Base-by-base conservation (phyloP, 805 yeast genomes). In the Maudiozyma serrabonitensis region DNA sequence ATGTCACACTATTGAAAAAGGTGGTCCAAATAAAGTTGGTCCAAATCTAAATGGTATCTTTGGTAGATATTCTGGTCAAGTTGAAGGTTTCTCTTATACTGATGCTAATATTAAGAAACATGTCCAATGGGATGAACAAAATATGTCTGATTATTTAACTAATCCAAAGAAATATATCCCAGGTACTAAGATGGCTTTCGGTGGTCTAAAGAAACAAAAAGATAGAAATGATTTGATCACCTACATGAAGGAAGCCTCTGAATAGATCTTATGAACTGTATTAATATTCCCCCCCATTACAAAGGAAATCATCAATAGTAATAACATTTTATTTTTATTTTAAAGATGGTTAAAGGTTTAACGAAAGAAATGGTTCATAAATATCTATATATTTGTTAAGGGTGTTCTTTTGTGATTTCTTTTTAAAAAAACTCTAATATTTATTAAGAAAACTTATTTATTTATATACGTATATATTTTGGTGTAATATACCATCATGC, bases 151-250 rank as follows among this genome's bases (percentile, higher is more conserved):
- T 73, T 93, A 93, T 84, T 81, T 93, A 74, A 95, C 86, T 76
- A 93, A 93, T 86, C 99, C 99, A 78, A 93, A 93, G 95, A 93
- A 93, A 80, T 93, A 89, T 80, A 89, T 93, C 63, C 99, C 99
- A 72, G 99, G 99, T 74, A 93, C 98, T 79, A 93, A 93, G 87
- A 93, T 93, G 99, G 98, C 99, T 59, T 93, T 91, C 67, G 99
- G 96, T 77, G 99, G 99, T 79, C 82, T 93, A 75, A 93, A 93
- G 91, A 93, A 93, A 82, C 84, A 89, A 59, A 91, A 89, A 84
- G 99, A 93, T 80, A 88, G 97, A 83, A 87, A 87, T 77, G 98
- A 93, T 72, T 78, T 93, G 73, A 75, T 91, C 68, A 80, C 98
- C 65, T 91, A 88, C 86, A 78, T 91, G 69, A 66, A 62, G 43